Percentiles rank a stretch among this genome's conserved stretches.
Evolutionary conservation across 106 monocot species (phyloP).

Genomic region (Acanthochlamys bracteata): DNA sequence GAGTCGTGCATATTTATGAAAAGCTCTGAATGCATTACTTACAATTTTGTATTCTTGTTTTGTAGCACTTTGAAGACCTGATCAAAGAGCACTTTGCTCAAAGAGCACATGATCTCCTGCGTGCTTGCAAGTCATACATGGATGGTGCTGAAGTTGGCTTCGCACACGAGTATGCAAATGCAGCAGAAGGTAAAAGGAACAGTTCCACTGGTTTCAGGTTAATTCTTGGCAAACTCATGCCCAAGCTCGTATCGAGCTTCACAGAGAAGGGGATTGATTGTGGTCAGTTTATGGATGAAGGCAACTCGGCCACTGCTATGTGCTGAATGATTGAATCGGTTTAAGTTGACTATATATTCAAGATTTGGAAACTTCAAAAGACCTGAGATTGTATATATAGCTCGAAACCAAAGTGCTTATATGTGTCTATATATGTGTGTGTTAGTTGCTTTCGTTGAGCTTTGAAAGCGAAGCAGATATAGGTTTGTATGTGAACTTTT

Average conservation of each 20-base stretch:
- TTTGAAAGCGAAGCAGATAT: too few species aligned
- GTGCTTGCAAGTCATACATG: constrained; percentile 61
- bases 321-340: too few species aligned
- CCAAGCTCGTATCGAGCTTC: constrained; percentile 45
- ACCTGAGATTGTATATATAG: too few species aligned
- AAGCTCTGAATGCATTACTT: background rate
- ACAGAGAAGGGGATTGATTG: constrained; percentile 31
- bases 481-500: too few species aligned
- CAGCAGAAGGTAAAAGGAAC: background rate
- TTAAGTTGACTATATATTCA: too few species aligned
- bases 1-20: background rate
- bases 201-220: constrained; percentile 58
- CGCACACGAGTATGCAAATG: constrained; percentile 1
- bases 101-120: constrained; percentile 32
- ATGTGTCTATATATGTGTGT: too few species aligned
- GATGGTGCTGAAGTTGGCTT: constrained; percentile 43
- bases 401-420: too few species aligned
- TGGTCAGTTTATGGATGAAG: constrained; percentile 15
- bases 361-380: too few species aligned
- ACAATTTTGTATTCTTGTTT: background rate
- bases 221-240: constrained; percentile 48
- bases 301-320: background rate
- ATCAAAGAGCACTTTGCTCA: constrained; percentile 51
- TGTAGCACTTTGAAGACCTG: constrained; percentile 60
- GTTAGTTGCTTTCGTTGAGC: too few species aligned